Conservation (phyloP, 1,284 basidiomycete genomes). For the Dichomitus squalens region DNA sequence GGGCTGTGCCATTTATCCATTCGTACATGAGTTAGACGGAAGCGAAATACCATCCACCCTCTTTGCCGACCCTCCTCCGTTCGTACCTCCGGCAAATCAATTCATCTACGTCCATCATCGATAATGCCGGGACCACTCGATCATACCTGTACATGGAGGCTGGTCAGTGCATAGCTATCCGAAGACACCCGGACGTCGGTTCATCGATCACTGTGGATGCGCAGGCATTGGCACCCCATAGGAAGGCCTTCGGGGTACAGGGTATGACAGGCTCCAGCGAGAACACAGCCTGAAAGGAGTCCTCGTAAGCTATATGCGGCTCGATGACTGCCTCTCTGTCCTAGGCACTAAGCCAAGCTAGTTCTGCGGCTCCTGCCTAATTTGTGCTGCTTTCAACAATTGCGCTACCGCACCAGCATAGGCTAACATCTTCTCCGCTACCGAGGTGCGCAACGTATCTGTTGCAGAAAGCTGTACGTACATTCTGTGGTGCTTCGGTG, state of each 20-base stretch:
- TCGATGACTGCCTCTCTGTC: not conserved
- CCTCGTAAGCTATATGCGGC: not conserved
- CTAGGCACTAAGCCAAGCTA: not conserved
- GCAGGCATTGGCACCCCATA: not conserved
- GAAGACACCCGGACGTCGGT: not conserved
- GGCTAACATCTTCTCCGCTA: not conserved
- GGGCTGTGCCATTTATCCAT: too few species aligned
- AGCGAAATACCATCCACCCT: not conserved
- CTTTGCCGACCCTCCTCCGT: not conserved
- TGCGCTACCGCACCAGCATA: too few species aligned
- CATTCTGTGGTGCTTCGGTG: not conserved
- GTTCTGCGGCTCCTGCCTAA: not conserved
- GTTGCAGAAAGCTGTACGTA: not conserved
- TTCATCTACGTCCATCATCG: not conserved
- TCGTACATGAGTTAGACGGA: too few species aligned
- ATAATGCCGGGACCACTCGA: not conserved
- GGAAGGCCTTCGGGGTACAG: not conserved
- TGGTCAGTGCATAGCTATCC: not conserved
- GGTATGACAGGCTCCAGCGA: not conserved
- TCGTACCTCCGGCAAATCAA: not conserved
- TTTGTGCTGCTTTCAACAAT: not conserved
- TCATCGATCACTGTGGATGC: not conserved
- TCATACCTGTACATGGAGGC: not conserved
- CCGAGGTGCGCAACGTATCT: not conserved
- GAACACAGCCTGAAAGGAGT: not conserved